phyloP scores from a whole-genome alignment of 495 filamentous ascomycete genomes.

The Aspergillus mulundensis region DNA sequence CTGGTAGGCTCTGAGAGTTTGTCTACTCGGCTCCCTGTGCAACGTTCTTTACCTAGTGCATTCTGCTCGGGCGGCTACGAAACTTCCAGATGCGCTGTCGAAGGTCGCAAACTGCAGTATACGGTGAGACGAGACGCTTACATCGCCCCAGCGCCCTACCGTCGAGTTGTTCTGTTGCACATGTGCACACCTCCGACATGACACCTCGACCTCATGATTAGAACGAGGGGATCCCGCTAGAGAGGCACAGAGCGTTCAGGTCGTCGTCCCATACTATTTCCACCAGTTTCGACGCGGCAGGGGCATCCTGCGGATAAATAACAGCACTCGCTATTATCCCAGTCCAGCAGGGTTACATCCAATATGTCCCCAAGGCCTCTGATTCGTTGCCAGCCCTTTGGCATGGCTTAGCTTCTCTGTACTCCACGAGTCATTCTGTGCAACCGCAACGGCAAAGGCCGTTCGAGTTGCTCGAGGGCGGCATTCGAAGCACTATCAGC shows the following conservation, averaged over 20 bases:
- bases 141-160: background rate
- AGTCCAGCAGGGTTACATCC: constrained; percentile 23
- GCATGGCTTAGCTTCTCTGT: constrained; percentile 18
- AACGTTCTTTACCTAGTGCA: constrained; percentile 4
- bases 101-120: background rate
- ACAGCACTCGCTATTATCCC: constrained; percentile 9
- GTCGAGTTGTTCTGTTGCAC: constrained; percentile 4
- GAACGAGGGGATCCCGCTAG: background rate
- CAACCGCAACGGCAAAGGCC: background rate
- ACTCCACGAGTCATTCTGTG: constrained; percentile 5
- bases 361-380: constrained; percentile 6
- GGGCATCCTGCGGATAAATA: constrained; percentile 17
- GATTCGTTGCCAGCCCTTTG: constrained; percentile 27
- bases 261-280: background rate
- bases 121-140: constrained; percentile 5
- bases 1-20: background rate
- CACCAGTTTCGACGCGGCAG: constrained; percentile 13
- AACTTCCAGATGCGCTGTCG: constrained; percentile 13
- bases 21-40: constrained; percentile 3
- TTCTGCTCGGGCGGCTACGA: constrained; percentile 1
- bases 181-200: background rate
- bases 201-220: background rate
- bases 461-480: constrained; percentile 2
- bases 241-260: background rate
- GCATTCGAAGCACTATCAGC: background rate